phyloP scores from a whole-genome alignment of 2,329 filamentous ascomycete genomes.

The Catunica adiposa region DNA sequence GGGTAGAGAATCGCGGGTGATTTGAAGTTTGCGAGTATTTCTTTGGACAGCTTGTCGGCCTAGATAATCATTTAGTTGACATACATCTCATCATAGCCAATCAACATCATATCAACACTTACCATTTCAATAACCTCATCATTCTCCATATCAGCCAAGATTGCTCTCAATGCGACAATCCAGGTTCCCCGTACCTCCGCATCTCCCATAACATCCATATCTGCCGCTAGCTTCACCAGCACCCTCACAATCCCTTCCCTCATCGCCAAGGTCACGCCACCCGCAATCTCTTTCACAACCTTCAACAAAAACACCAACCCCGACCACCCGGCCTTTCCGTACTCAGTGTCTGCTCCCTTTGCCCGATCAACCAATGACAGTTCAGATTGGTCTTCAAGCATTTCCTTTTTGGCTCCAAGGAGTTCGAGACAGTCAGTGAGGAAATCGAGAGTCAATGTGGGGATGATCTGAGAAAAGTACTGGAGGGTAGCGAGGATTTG shows the following conservation, averaged over 20 bases:
- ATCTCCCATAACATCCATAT: slow-evolving; percentile 7
- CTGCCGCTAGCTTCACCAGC: slow-evolving; percentile 7
- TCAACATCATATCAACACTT: slow-evolving; percentile 19
- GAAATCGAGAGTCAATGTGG: not conserved
- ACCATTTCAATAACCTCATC: slow-evolving; percentile 29
- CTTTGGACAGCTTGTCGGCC: slow-evolving; percentile 1
- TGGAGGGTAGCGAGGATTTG: not conserved
- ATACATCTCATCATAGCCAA: not conserved
- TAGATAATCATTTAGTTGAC: not conserved
- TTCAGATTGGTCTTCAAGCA: slow-evolving; percentile 1
- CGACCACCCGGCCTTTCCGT: slow-evolving; percentile 1
- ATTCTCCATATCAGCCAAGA: slow-evolving; percentile 20
- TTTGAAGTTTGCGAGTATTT: slow-evolving; percentile 29
- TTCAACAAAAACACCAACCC: slow-evolving; percentile 3
- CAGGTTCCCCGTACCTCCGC: slow-evolving; percentile 22
- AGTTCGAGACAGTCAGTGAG: slow-evolving; percentile 9
- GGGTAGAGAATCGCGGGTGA: slow-evolving; percentile 38
- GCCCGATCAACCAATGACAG: slow-evolving; percentile 1
- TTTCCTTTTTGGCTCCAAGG: slow-evolving; percentile 9
- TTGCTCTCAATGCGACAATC: slow-evolving; percentile 27
- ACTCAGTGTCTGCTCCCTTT: not conserved
- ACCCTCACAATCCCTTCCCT: not conserved
- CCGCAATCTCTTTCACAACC: not conserved
- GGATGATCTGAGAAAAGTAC: not conserved
- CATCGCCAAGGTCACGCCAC: not conserved